A percentile compares a stretch with the other conserved stretches of the same genome.
phyloP scores from a whole-genome alignment of 305 asterid species.

The Ajuga reptans region DNA sequence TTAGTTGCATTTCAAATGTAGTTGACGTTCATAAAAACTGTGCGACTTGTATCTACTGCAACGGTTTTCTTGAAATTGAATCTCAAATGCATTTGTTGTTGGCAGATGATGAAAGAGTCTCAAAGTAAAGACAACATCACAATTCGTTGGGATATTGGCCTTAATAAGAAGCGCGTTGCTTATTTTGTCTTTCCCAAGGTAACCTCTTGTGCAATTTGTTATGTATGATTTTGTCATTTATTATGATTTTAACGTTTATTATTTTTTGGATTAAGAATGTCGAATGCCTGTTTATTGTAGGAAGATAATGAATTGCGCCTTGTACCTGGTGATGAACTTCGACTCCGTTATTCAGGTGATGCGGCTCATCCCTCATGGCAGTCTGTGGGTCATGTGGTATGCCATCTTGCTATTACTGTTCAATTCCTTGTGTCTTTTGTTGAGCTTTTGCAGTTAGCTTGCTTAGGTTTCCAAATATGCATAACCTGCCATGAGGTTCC shows the following conservation, averaged over 20 bases:
- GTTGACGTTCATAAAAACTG: background rate
- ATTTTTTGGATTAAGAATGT: constrained; percentile 16
- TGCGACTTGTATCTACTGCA: background rate
- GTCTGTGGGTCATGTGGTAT: constrained; percentile 98
- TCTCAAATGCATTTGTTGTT: constrained; percentile 19
- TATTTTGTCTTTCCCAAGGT: constrained; percentile 97
- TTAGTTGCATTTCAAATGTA: background rate
- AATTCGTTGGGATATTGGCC: constrained; percentile 97
- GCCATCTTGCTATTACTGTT: constrained; percentile 23
- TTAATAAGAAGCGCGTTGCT: constrained; percentile 94
- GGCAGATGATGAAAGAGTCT: constrained; percentile 98
- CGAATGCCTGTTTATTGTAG: constrained; percentile 38
- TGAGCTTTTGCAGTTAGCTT: constrained; percentile 9
- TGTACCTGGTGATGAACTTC: constrained; percentile 98
- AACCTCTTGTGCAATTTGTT: constrained; percentile 15
- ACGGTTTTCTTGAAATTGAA: background rate
- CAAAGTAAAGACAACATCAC: constrained; percentile 95
- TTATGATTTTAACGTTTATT: background rate
- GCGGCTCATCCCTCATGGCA: constrained; percentile 95
- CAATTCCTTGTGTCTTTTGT: background rate
- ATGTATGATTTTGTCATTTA: background rate
- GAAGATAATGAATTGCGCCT: constrained; percentile 99
- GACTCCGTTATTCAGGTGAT: constrained; percentile 95
- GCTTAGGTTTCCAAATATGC: background rate
- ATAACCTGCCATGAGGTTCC: constrained; percentile 15